phyloP scores from a whole-genome alignment of 768 basidiomycete species.

The Piloderma croceum region DNA sequence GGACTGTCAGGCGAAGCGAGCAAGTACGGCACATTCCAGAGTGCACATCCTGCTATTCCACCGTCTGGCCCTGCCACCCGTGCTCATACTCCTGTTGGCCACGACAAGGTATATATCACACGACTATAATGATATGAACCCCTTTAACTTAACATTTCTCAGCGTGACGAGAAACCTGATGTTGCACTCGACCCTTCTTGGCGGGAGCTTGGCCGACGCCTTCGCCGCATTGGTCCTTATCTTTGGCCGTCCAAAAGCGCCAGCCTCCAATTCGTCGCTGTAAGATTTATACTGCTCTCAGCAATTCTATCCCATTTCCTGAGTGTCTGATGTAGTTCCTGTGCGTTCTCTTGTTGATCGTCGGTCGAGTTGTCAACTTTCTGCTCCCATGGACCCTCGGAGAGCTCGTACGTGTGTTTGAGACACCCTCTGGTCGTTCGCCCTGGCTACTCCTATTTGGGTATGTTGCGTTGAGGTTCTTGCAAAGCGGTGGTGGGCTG shows the following conservation, averaged over 20 bases:
- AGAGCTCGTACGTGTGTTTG: conserved; percentile 52
- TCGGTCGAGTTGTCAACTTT: conserved; percentile 75
- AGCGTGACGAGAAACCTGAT: conserved; percentile 44
- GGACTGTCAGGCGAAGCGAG: conserved; percentile 35
- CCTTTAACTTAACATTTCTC: conserved; percentile 5
- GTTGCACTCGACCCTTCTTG: conserved; percentile 62
- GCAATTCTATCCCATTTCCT: background rate
- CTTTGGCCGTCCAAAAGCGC: conserved; percentile 74
- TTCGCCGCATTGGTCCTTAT: conserved; percentile 67
- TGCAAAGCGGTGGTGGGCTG: conserved; percentile 75
- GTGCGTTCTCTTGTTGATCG: conserved; percentile 63
- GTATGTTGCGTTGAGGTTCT: conserved; percentile 66
- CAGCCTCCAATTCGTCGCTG: conserved; percentile 65
- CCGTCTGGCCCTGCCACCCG: conserved; percentile 52
- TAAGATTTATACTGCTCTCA: conserved; percentile 31
- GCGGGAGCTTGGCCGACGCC: conserved; percentile 59
- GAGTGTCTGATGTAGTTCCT: conserved; percentile 36
- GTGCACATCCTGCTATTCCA: conserved; percentile 42
- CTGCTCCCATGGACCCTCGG: conserved; percentile 69
- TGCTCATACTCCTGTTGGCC: conserved; percentile 34
- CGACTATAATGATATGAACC: background rate
- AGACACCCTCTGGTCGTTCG: conserved; percentile 38
- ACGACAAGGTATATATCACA: conserved; percentile 1
- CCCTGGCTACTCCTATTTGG: conserved; percentile 66
- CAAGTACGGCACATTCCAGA: conserved; percentile 76